Percentiles rank a stretch among this genome's conserved stretches.
Conservation (phyloP, 2,329 filamentous ascomycete species). For the Cercospora canescens region DNA sequence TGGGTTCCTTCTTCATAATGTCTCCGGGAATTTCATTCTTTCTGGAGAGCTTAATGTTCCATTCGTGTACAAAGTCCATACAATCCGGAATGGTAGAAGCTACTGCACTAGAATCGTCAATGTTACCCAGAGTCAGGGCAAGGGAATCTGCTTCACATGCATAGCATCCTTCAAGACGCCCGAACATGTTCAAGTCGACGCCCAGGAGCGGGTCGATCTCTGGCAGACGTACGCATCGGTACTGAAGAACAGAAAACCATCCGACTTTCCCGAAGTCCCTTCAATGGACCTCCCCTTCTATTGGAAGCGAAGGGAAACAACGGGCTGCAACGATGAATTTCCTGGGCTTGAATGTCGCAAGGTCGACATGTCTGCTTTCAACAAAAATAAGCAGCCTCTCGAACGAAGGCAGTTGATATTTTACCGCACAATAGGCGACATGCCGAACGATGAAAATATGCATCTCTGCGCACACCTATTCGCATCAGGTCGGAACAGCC, state of each 20-base stretch:
- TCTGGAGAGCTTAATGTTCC: slow-evolving; percentile 49
- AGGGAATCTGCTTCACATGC: slow-evolving; percentile 53
- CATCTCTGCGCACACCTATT: slow-evolving; percentile 61
- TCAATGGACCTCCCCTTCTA: slow-evolving; percentile 40
- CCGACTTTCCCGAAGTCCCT: slow-evolving; percentile 36
- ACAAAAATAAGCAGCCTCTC: slow-evolving; percentile 39
- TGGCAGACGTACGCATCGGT: slow-evolving; percentile 38
- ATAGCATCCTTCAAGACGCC: slow-evolving; percentile 54
- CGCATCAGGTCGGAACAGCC: slow-evolving; percentile 56
- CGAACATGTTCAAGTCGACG: slow-evolving; percentile 37
- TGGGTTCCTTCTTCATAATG: slow-evolving; percentile 54
- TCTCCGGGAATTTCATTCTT: slow-evolving; percentile 55
- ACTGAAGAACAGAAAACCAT: slow-evolving; percentile 36
- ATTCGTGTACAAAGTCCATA: slow-evolving; percentile 53
- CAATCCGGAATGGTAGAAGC: slow-evolving; percentile 52
- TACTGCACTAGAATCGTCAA: slow-evolving; percentile 56
- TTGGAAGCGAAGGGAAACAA: slow-evolving; percentile 36
- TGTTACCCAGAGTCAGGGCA: slow-evolving; percentile 48
- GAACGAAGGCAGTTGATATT: slow-evolving; percentile 46
- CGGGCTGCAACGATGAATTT: slow-evolving; percentile 42
- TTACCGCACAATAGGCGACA: slow-evolving; percentile 46
- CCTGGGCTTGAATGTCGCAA: slow-evolving; percentile 52
- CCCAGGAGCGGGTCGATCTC: slow-evolving; percentile 39
- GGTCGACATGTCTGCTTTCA: slow-evolving; percentile 54
- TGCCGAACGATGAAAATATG: slow-evolving; percentile 49